Conservation (phyloP, 2,329 filamentous ascomycete genomes). For the Hirsutella thompsonii region DNA sequence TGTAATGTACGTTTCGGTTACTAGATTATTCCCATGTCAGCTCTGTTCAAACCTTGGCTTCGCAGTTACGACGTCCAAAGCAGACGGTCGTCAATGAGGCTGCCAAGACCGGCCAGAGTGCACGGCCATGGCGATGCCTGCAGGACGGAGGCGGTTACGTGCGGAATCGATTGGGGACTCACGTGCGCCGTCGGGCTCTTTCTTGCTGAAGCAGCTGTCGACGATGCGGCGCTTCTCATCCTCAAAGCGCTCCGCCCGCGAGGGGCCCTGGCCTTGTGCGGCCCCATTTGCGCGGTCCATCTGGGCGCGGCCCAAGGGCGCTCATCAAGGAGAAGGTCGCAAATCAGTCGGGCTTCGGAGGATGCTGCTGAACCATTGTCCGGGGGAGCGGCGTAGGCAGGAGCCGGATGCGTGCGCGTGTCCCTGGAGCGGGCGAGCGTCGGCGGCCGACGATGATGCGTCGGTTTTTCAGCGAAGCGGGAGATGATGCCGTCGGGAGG, state of each 20-base stretch:
- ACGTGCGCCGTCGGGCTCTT: conserved; percentile 77
- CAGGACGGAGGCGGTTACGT: neutral
- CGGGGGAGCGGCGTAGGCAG: conserved; percentile 1
- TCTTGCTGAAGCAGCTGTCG: conserved; percentile 86
- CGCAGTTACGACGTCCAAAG: too few relatives aligned
- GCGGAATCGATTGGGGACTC: conserved; percentile 27
- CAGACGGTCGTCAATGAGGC: too few relatives aligned
- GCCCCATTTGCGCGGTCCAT: conserved; percentile 28
- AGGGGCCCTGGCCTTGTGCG: conserved; percentile 20
- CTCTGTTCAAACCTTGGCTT: neutral
- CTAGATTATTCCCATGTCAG: conserved; percentile 12
- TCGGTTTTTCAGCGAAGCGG: too few relatives aligned
- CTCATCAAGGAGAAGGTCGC: conserved; percentile 9
- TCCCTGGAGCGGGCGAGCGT: neutral
- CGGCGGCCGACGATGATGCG: too few relatives aligned
- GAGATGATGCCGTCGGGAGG: too few relatives aligned
- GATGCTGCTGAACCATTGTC: conserved; percentile 6
- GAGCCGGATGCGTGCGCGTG: neutral
- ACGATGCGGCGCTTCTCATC: conserved; percentile 93
- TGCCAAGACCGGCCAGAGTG: neutral
- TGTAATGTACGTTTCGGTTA: conserved; percentile 85
- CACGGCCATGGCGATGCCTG: neutral
- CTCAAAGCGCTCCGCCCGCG: conserved; percentile 73
- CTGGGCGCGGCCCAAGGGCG: conserved; percentile 5
- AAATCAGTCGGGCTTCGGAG: neutral